Evolutionary conservation across 2,329 filamentous ascomycete genomes (phyloP).

Genomic region (Colletotrichum plurivorum): DNA sequence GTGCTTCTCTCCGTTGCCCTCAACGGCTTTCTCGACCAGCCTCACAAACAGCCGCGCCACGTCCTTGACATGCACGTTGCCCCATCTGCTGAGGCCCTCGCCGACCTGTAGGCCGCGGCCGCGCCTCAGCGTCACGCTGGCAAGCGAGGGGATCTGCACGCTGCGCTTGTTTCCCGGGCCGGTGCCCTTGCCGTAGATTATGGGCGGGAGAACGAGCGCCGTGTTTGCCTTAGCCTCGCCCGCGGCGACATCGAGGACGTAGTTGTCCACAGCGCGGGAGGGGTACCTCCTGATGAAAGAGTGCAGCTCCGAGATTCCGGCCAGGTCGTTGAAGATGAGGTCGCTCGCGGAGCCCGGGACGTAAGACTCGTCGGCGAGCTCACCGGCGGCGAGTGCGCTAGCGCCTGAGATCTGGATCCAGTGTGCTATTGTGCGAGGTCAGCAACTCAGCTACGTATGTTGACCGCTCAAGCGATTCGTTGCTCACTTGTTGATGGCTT

Average conservation of each 20-base stretch:
- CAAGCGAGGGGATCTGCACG: constrained; percentile 56
- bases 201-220: constrained; percentile 52
- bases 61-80: constrained; percentile 53
- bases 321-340: constrained; percentile 53
- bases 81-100: constrained; percentile 52
- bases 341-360: constrained; percentile 48
- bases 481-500: constrained; percentile 17
- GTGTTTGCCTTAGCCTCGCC: constrained; percentile 48
- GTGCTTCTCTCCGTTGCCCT: constrained; percentile 39
- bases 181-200: constrained; percentile 56
- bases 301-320: constrained; percentile 45
- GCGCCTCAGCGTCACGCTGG: constrained; percentile 49
- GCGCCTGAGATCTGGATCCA: constrained; percentile 57
- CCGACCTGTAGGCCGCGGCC: constrained; percentile 51
- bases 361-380: constrained; percentile 49
- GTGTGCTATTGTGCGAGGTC: constrained; percentile 17
- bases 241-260: constrained; percentile 49
- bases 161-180: constrained; percentile 57
- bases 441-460: not conserved
- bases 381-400: constrained; percentile 49
- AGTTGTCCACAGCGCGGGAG: constrained; percentile 53
- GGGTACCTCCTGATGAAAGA: constrained; percentile 47
- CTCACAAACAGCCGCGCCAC: constrained; percentile 47
- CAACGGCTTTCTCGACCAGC: constrained; percentile 49
- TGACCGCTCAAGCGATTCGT: not conserved